Conservation (phyloP, 73 alveolate species). For the Stentor roeselii region DNA sequence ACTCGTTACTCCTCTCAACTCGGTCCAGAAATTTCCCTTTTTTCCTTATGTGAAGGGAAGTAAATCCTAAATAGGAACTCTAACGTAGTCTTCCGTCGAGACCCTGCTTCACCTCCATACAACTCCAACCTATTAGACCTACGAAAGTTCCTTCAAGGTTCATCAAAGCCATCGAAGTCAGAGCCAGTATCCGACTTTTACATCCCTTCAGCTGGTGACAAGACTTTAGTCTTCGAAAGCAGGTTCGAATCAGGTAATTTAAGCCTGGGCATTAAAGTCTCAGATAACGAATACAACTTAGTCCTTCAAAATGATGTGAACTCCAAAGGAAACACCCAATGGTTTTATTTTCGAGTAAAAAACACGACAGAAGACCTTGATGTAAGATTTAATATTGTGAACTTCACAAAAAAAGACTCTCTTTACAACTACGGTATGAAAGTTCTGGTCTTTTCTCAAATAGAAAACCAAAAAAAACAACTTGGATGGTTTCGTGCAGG, state of each 20-base stretch:
- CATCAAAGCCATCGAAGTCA: background rate
- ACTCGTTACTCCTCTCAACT: background rate
- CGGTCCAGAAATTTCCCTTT: slow-evolving; percentile 1
- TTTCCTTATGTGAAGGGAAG: slow-evolving; percentile 16
- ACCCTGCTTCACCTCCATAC: background rate
- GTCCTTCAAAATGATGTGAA: slow-evolving; percentile 91
- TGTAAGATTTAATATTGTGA: slow-evolving; percentile 91
- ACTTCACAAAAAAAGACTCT: slow-evolving; percentile 92
- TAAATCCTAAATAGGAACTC: background rate
- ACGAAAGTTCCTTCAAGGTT: background rate
- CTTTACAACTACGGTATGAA: slow-evolving; percentile 94
- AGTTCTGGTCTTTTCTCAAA: slow-evolving; percentile 80
- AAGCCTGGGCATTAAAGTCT: slow-evolving; percentile 61
- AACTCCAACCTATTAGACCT: slow-evolving; percentile 23
- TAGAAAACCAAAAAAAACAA: slow-evolving; percentile 53
- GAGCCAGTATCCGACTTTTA: slow-evolving; percentile 53
- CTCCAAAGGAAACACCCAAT: slow-evolving; percentile 94
- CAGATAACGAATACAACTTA: slow-evolving; percentile 89
- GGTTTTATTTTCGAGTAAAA: slow-evolving; percentile 92
- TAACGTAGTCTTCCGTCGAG: slow-evolving; percentile 17
- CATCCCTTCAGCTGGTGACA: slow-evolving; percentile 64
- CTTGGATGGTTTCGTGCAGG: slow-evolving; percentile 64
- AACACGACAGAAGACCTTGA: slow-evolving; percentile 89
- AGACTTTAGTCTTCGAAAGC: slow-evolving; percentile 88
- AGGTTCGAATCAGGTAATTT: slow-evolving; percentile 97